Percentiles rank a stretch among this genome's conserved stretches.
phyloP scores from a whole-genome alignment of 768 basidiomycete species.

The Leccinum broughii region DNA sequence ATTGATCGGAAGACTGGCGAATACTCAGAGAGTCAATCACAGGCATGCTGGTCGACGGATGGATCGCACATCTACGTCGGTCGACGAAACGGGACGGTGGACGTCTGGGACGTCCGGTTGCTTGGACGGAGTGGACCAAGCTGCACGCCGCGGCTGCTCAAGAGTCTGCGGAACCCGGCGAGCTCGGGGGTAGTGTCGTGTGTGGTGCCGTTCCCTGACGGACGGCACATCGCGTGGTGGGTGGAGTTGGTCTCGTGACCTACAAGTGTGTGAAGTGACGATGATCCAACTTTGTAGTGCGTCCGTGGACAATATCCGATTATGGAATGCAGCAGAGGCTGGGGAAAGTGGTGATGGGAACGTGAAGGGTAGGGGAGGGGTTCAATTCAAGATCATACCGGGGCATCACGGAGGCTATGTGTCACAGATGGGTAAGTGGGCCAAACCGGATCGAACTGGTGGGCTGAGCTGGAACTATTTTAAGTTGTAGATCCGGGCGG shows the following conservation, averaged over 20 bases:
- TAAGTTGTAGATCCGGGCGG: slow-evolving; percentile 85
- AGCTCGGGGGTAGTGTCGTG: slow-evolving; percentile 93
- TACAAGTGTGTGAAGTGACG: slow-evolving; percentile 19
- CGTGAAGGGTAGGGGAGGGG: slow-evolving; percentile 63
- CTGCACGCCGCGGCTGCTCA: slow-evolving; percentile 74
- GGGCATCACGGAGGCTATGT: slow-evolving; percentile 95
- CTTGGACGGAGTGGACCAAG: slow-evolving; percentile 62
- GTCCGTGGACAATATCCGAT: slow-evolving; percentile 86
- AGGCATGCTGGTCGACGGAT: slow-evolving; percentile 95
- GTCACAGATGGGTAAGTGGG: slow-evolving; percentile 83
- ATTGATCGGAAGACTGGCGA: slow-evolving; percentile 6
- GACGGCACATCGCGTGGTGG: slow-evolving; percentile 88
- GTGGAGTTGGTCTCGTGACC: slow-evolving; percentile 27
- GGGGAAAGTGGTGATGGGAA: slow-evolving; percentile 64
- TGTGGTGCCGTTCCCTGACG: slow-evolving; percentile 88
- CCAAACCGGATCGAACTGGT: slow-evolving; percentile 21
- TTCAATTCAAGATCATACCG: slow-evolving; percentile 92
- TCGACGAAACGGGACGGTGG: slow-evolving; percentile 84
- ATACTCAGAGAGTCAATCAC: slow-evolving; percentile 7
- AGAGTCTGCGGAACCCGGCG: slow-evolving; percentile 80
- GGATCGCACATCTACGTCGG: slow-evolving; percentile 90
- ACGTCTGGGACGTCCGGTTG: slow-evolving; percentile 93
- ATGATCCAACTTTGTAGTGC: slow-evolving; percentile 51
- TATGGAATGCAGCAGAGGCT: slow-evolving; percentile 89
- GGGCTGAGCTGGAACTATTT: slow-evolving; percentile 22